phyloP scores from a whole-genome alignment of 768 basidiomycete species.

The Lactarius vividus region DNA sequence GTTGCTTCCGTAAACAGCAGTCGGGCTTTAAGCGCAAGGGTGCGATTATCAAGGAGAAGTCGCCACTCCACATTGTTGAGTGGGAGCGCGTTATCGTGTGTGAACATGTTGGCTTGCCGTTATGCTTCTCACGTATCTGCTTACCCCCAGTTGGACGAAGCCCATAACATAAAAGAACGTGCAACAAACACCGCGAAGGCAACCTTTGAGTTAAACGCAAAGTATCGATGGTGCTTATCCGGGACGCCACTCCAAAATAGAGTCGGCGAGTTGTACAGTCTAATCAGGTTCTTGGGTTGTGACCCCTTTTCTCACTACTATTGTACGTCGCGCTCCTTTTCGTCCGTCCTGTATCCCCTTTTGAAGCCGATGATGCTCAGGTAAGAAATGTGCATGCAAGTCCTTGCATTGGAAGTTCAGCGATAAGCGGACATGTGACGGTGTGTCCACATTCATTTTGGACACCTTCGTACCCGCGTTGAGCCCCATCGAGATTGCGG shows the following conservation, averaged over 20 bases:
- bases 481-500: constrained; percentile 57
- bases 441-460: constrained; percentile 40
- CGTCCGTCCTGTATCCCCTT: neutral
- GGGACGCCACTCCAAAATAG: constrained; percentile 97
- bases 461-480: neutral
- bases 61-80: constrained; percentile 75
- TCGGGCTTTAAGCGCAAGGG: constrained; percentile 89
- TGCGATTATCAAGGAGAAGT: constrained; percentile 81
- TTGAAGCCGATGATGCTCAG: constrained; percentile 38
- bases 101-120: constrained; percentile 47
- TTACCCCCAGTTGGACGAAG: constrained; percentile 74
- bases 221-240: constrained; percentile 91
- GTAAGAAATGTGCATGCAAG: constrained; percentile 92
- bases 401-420: constrained; percentile 92
- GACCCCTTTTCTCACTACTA: constrained; percentile 92
- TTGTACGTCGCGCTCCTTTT: constrained; percentile 48
- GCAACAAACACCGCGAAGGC: constrained; percentile 94
- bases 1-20: constrained; percentile 89
- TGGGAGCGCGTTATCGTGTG: constrained; percentile 82
- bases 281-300: constrained; percentile 89
- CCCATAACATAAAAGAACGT: constrained; percentile 97
- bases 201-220: constrained; percentile 82
- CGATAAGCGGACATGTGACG: constrained; percentile 80
- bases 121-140: constrained; percentile 10
- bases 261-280: constrained; percentile 97